Base-by-base conservation (phyloP, 2,329 filamentous ascomycete species). In the Macrophomina pseudophaseolina region DNA sequence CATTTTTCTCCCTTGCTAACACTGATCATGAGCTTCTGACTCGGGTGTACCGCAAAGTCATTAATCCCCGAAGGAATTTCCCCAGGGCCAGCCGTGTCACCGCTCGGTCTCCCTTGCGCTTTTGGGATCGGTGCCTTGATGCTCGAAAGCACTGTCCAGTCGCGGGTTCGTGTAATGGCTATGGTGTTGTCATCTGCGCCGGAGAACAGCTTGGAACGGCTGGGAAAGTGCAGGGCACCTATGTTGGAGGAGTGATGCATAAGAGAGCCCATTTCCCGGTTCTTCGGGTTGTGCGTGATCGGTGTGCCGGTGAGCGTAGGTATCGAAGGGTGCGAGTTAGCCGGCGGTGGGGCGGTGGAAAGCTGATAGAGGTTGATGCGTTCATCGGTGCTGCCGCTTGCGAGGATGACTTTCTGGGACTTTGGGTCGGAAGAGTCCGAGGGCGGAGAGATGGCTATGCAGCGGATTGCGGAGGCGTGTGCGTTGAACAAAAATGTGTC, bases 401-500 rank as follows among this genome's bases (percentile, higher is more conserved):
- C 95, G 58, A 99, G 87, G 71, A 95, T 90, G 59, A 97, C 86
- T 76, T 95, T 97, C 75, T 92, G 90, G n/a, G 82, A 80, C 78
- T 90, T 89, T 70, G 84, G 87, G 40, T 78, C 74, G 48, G 72
- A 72, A 30, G 72, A 70, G 6, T 74, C 86, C 12, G 92, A 91
- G 0, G 91, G 84, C 3, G 91, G 90, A 8, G 94, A 97, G 68
- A 97, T 81, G 30, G 94, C 93, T 40, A 99, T 85, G 76, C 92
- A 96, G 73, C 93, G 91, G 76, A 99, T 92, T 4, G 95, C 90
- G 12, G 94, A 96, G 66, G 88, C 86, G 80, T 99, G 95, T 14
- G 95, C 94, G 75, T 94, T 92, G 86, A 99, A 97, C 66, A 99
- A 87, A 79, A 99, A 99, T 0, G 92, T 94, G 79, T 98, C 94